Evolutionary conservation across 768 basidiomycete genomes (phyloP).

Genomic region (Psilocybe sp.): DNA sequence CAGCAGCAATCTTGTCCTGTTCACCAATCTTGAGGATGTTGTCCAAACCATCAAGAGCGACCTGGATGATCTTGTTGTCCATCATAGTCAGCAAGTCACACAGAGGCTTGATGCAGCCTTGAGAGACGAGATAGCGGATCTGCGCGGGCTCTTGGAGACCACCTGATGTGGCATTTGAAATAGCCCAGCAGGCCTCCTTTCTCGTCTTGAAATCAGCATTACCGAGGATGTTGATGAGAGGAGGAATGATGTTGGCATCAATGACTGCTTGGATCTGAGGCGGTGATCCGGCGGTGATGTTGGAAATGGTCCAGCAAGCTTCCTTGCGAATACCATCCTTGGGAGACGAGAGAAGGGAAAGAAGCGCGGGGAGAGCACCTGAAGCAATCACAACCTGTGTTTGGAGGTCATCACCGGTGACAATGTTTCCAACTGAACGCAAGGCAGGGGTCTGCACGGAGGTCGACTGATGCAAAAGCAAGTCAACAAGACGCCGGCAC

Average conservation of each 20-base stretch:
- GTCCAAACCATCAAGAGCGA: slow-evolving; percentile 96
- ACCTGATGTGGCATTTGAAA: slow-evolving; percentile 98
- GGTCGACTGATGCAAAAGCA: slow-evolving; percentile 91
- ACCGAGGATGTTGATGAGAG: slow-evolving; percentile 95
- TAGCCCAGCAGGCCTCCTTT: slow-evolving; percentile 99
- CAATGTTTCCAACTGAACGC: slow-evolving; percentile 98
- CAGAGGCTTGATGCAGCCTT: slow-evolving; percentile 98
- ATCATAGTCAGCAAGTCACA: slow-evolving; percentile 96
- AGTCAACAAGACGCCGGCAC: slow-evolving; percentile 93
- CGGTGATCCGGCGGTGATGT: slow-evolving; percentile 95
- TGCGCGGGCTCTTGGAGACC: slow-evolving; percentile 95
- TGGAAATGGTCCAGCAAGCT: slow-evolving; percentile 99
- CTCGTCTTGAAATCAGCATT: slow-evolving; percentile 99
- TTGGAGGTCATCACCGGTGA: slow-evolving; percentile 98
- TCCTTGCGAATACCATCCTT: slow-evolving; percentile 99
- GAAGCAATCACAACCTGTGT: slow-evolving; percentile 99
- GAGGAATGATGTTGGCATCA: slow-evolving; percentile 97
- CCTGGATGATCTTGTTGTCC: slow-evolving; percentile 99
- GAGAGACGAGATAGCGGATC: slow-evolving; percentile 95
- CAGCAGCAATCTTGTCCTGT: slow-evolving; percentile 81
- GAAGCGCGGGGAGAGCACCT: slow-evolving; percentile 91
- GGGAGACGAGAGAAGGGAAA: slow-evolving; percentile 89
- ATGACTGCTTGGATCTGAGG: slow-evolving; percentile 97
- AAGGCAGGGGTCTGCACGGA: slow-evolving; percentile 98
- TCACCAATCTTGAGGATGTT: slow-evolving; percentile 98